Base-by-base conservation (phyloP, 106 monocot genomes). In the Acorus gramineus region DNA sequence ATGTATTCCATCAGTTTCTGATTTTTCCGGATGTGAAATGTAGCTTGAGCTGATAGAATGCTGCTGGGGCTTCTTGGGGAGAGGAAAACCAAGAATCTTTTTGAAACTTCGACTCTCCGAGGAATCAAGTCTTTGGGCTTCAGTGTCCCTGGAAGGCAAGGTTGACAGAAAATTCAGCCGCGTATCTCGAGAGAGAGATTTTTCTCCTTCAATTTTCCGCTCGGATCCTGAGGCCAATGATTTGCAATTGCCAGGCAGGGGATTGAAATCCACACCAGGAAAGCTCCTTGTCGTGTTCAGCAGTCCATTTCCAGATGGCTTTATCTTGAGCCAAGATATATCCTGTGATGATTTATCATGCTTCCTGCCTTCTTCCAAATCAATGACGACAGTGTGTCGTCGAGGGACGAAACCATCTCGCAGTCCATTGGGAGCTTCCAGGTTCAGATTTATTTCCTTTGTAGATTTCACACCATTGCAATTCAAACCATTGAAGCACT, bases 371-470 rank as follows among this genome's bases (percentile, higher is more conserved):
- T 28, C 52, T 5, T 52, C 52, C 9, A 9, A 5, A 52, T 52
- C 52, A 52, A 5, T 7, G 52, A 52, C 0, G 7, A 52, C 52
- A 7, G 5, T 52, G 4, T 59, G 28, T 9, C 9, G 52, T 5
- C 5, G 52, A 53, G 44, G 28, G 28, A 28, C 52, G 7, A 53
- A 61, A 3, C 28, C 14, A 11, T 11, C 4, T 9, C 52, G 14
- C 44, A 7, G 54, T 10, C 71, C 62, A 60, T 62, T 71, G 9
- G 53, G 43, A 14, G 44, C 53, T 14, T 43, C 60, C 44, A 71
- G 7, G 47, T 62, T 71, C 45, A 71, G 47, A 60, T 61, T 45
- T 53, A 71, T 44, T 49, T 59, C 42, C 28, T 59, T 50, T 42
- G 6, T 14, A 45, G 47, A 9, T 42, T 60, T 59, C 5, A 48